phyloP scores from a whole-genome alignment of 805 yeast genomes.

The Debaryomyces prosopidis region DNA sequence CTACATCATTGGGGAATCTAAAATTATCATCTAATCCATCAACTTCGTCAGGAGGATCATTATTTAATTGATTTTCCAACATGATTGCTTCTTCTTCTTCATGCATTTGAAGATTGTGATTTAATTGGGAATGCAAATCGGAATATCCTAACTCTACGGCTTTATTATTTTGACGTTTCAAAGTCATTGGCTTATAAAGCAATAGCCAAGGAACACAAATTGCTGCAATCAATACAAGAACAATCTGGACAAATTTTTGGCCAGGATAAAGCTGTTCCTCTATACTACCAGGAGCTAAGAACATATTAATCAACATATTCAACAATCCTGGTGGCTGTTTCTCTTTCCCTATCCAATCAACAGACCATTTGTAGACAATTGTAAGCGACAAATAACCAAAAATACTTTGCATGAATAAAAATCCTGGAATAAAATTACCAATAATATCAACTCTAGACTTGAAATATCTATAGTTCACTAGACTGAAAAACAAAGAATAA shows the following conservation, averaged over 20 bases:
- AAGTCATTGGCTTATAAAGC: constrained; percentile 59
- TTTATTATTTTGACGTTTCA: constrained; percentile 37
- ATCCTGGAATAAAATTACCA: constrained; percentile 74
- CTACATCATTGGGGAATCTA: constrained; percentile 41
- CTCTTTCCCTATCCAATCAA: constrained; percentile 64
- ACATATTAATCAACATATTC: constrained; percentile 76
- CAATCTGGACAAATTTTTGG: constrained; percentile 60
- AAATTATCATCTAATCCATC: constrained; percentile 26
- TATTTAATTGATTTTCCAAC: constrained; percentile 13
- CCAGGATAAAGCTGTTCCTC: constrained; percentile 68
- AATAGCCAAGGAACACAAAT: constrained; percentile 77
- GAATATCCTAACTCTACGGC: constrained; percentile 37
- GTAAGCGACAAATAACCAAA: constrained; percentile 70
- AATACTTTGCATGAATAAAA: constrained; percentile 72
- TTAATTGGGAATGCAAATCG: constrained; percentile 32
- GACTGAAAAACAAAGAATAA: constrained; percentile 66
- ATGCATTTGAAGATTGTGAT: constrained; percentile 32
- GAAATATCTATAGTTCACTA: constrained; percentile 61
- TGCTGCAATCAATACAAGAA: constrained; percentile 58
- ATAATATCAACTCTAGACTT: constrained; percentile 62
- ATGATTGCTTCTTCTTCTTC: constrained; percentile 41
- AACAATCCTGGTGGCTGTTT: constrained; percentile 71
- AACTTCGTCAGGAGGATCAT: constrained; percentile 16
- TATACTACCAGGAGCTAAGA: constrained; percentile 67
- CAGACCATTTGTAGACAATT: constrained; percentile 72